phyloP scores from a whole-genome alignment of 2,329 filamentous ascomycete species.

The Aspergillus aculeatus region DNA sequence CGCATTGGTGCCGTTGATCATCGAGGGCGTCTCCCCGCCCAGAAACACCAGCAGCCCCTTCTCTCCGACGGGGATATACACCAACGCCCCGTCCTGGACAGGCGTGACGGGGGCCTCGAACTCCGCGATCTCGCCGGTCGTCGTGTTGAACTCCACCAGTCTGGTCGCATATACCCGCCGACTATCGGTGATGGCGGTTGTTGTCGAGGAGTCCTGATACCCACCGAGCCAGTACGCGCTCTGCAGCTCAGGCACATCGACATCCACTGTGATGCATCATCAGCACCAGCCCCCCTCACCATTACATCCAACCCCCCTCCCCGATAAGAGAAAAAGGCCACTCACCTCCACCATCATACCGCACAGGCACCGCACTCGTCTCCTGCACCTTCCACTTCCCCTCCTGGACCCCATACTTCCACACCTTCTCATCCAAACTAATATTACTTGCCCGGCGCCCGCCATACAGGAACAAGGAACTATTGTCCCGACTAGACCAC shows the following conservation, averaged over 20 bases:
- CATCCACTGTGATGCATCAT: constrained; percentile 2
- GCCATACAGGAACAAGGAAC: constrained; percentile 15
- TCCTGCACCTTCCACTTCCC: constrained; percentile 10
- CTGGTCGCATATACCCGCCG: constrained; percentile 7
- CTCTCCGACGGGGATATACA: constrained; percentile 12
- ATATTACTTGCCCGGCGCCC: constrained; percentile 6
- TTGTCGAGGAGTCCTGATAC: constrained; percentile 12
- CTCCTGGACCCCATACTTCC: constrained; percentile 9
- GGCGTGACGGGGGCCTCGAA: constrained; percentile 11
- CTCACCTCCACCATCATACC: constrained; percentile 12
- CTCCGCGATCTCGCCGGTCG: constrained; percentile 8
- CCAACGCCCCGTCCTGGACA: constrained; percentile 13
- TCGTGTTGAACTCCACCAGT: constrained; percentile 18
- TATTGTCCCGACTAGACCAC: constrained; percentile 12
- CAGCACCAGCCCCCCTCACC: not conserved
- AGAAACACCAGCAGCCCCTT: constrained; percentile 16
- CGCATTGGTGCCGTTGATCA: constrained; percentile 12
- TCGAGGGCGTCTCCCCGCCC: constrained; percentile 19
- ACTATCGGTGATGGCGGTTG: constrained; percentile 13
- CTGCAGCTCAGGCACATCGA: constrained; percentile 12
- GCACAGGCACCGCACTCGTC: constrained; percentile 11
- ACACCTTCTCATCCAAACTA: constrained; percentile 10
- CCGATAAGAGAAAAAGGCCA: not conserved
- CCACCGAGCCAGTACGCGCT: constrained; percentile 16
- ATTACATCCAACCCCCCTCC: not conserved